Conservation (phyloP, 2,329 filamentous ascomycete genomes). For the Reticulascus tulasneorum region DNA sequence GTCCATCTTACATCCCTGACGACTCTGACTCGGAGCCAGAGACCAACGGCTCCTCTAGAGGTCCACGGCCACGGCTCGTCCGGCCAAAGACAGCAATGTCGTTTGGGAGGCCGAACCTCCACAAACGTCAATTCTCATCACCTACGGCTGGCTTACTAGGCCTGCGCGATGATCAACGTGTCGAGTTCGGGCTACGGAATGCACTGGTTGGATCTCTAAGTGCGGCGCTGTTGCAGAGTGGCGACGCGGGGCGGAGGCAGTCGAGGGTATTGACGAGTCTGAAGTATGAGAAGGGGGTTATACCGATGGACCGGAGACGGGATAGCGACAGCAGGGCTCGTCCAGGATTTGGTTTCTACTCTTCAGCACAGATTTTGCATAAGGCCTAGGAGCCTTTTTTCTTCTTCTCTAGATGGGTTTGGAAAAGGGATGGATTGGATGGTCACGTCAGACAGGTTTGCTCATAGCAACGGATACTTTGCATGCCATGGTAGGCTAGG, state of each 20-base stretch:
- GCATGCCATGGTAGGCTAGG: too few relatives aligned
- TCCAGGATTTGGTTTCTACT: too few relatives aligned
- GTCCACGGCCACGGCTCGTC: slow-evolving; percentile 5
- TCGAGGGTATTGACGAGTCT: slow-evolving; percentile 8
- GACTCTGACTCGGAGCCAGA: slow-evolving; percentile 1
- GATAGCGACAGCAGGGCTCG: too few relatives aligned
- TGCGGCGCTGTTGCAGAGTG: slow-evolving; percentile 1
- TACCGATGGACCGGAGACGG: too few relatives aligned
- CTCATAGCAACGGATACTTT: too few relatives aligned
- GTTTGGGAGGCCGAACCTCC: slow-evolving; percentile 1
- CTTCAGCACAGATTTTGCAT: too few relatives aligned
- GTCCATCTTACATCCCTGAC: slow-evolving; percentile 5
- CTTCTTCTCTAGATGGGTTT: too few relatives aligned
- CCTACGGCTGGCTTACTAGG: slow-evolving; percentile 17
- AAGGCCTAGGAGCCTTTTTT: too few relatives aligned
- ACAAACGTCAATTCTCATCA: slow-evolving; percentile 15
- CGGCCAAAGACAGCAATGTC: slow-evolving; percentile 4
- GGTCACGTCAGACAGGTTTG: too few relatives aligned
- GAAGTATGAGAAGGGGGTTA: slow-evolving; percentile 6
- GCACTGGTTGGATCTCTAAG: slow-evolving; percentile 12
- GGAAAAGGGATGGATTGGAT: too few relatives aligned
- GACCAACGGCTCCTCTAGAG: background rate
- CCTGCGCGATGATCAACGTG: slow-evolving; percentile 11
- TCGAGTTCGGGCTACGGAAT: slow-evolving; percentile 8
- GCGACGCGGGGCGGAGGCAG: slow-evolving; percentile 2